These are phyloP conservation scores for Austroboletus festivus DNA, from an alignment of 768 basidiomycete genomes.

Conservation along the genomic window DNA sequence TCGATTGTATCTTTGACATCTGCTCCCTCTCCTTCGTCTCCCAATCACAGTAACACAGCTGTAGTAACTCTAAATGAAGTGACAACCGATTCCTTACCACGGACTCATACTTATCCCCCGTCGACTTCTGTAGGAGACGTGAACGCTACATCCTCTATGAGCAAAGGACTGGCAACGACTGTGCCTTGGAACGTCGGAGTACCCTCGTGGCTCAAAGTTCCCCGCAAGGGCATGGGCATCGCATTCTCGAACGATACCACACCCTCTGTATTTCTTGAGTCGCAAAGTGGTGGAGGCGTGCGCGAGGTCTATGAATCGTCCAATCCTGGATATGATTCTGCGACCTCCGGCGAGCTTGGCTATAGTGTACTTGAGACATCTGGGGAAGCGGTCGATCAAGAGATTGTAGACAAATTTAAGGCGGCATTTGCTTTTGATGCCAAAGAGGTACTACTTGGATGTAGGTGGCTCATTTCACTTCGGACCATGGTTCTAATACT, in stretches of 20 bases:
- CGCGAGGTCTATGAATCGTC: slow-evolving; percentile 52
- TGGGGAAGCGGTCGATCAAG: slow-evolving; percentile 57
- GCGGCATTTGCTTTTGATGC: slow-evolving; percentile 83
- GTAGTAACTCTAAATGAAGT: slow-evolving; percentile 8
- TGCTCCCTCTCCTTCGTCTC: slow-evolving; percentile 30
- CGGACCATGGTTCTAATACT: slow-evolving; percentile 6
- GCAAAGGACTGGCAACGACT: slow-evolving; percentile 40
- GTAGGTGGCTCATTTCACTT: slow-evolving; percentile 47
- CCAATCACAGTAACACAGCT: slow-evolving; percentile 7
- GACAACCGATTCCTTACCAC: slow-evolving; percentile 27
- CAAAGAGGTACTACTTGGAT: slow-evolving; percentile 81
- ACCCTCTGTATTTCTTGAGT: slow-evolving; percentile 14
- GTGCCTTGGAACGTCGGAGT: slow-evolving; percentile 61
- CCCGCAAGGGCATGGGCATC: slow-evolving; percentile 39
- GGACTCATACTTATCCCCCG: slow-evolving; percentile 80
- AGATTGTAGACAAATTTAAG: slow-evolving; percentile 73
- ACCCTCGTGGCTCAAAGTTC: slow-evolving; percentile 65
- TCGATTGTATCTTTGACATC: slow-evolving; percentile 60
- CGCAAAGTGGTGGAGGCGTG: slow-evolving; percentile 38
- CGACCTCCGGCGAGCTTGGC: slow-evolving; percentile 55
- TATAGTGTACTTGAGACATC: slow-evolving; percentile 83
- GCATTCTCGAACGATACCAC: slow-evolving; percentile 29
- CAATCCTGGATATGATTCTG: slow-evolving; percentile 16
- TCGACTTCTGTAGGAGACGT: slow-evolving; percentile 53
- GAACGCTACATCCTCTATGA: slow-evolving; percentile 34